Percentiles rank a stretch among this genome's conserved stretches.
Conservation (phyloP, 805 yeast species). For the Pichia cabralensis region DNA sequence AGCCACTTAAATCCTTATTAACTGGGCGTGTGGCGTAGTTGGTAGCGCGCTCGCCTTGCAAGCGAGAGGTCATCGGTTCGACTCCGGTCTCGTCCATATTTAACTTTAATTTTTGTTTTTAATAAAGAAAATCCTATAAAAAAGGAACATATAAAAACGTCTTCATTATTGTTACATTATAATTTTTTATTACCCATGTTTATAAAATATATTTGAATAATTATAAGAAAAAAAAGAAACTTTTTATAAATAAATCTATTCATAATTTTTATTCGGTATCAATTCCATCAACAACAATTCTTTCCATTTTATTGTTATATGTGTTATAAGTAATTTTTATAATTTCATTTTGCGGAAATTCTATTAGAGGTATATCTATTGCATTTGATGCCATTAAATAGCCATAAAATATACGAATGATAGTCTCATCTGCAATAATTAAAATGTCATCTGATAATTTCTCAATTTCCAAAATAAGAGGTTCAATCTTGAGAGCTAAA, state of each 20-base stretch:
- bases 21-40: constrained; percentile 72
- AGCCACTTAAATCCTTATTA: too few species aligned
- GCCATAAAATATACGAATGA: constrained; percentile 83
- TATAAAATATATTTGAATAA: too few species aligned
- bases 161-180: too few species aligned
- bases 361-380: constrained; percentile 70
- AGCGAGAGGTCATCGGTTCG: constrained; percentile 75
- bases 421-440: constrained; percentile 88
- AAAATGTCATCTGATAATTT: constrained; percentile 79
- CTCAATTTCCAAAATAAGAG: constrained; percentile 87
- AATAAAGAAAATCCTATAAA: too few species aligned
- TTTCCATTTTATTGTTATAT: constrained; percentile 59
- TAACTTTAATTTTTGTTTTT: too few species aligned
- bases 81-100: constrained; percentile 73
- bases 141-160: too few species aligned
- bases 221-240: too few species aligned
- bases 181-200: too few species aligned
- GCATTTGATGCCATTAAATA: constrained; percentile 90
- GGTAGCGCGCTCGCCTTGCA: constrained; percentile 79
- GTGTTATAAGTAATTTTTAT: constrained; percentile 85
- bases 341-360: constrained; percentile 73
- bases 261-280: constrained; percentile 4
- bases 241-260: background rate
- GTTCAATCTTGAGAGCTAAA: constrained; percentile 88
- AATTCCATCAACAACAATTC: constrained; percentile 32